Evolutionary conservation across 306 rosid genomes (phyloP).

Genomic region (Rubus idaeus): DNA sequence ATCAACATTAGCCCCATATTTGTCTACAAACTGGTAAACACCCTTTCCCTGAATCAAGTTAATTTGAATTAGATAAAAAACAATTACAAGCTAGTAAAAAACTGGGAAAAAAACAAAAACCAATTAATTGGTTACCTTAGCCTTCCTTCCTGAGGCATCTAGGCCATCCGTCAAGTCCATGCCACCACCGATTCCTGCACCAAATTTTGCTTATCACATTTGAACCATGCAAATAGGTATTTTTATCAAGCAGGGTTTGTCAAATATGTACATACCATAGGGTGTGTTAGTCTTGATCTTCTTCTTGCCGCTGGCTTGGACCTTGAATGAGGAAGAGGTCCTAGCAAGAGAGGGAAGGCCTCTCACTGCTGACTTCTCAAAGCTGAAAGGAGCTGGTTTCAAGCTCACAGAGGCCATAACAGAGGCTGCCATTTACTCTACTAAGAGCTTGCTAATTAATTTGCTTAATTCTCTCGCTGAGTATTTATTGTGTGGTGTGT

Average conservation of each 20-base stretch:
- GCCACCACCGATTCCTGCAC: constrained; percentile 70
- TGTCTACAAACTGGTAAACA: constrained; percentile 94
- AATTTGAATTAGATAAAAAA: neutral
- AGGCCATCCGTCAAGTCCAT: constrained; percentile 62
- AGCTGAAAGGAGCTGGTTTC: constrained; percentile 67
- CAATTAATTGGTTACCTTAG: constrained; percentile 35
- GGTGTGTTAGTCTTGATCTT: constrained; percentile 85
- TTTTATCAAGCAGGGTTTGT: neutral
- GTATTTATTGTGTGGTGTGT: neutral
- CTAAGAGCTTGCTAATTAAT: neutral
- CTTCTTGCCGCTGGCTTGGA: constrained; percentile 72
- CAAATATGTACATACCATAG: constrained; percentile 46
- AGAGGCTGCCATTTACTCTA: constrained; percentile 70
- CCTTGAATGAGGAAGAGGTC: constrained; percentile 53
- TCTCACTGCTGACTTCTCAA: constrained; percentile 60
- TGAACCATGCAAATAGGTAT: neutral
- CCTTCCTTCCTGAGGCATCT: constrained; percentile 93
- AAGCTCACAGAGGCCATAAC: constrained; percentile 82
- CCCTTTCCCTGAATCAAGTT: constrained; percentile 83
- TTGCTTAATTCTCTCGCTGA: constrained; percentile 7
- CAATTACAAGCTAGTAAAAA: neutral
- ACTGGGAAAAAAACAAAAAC: too few species aligned
- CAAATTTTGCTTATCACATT: neutral
- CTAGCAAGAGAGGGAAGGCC: constrained; percentile 80
- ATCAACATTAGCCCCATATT: constrained; percentile 97